Conservation (phyloP, 345 rosid genomes). For the Populus nigra region DNA sequence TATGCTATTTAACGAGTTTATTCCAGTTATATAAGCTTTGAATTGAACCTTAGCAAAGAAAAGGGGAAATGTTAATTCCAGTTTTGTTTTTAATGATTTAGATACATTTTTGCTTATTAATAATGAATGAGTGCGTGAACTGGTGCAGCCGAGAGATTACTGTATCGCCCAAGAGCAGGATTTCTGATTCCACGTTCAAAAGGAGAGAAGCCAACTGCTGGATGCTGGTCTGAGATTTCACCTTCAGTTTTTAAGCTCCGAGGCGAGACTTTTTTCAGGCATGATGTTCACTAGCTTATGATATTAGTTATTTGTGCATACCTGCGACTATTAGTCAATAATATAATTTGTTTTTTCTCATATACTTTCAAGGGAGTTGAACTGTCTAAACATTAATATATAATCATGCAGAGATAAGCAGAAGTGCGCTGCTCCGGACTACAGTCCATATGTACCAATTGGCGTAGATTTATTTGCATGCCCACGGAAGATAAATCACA, state of each 20-base stretch:
- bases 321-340: background rate
- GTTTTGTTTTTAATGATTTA: conserved; percentile 1
- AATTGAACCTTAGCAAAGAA: background rate
- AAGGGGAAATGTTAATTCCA: background rate
- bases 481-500: conserved; percentile 62
- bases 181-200: conserved; percentile 43
- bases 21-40: background rate
- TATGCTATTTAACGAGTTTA: background rate
- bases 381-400: background rate
- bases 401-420: conserved; percentile 56
- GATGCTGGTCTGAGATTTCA: conserved; percentile 61
- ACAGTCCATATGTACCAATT: conserved; percentile 60
- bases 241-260: conserved; percentile 74
- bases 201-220: conserved; percentile 49
- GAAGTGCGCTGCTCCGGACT: conserved; percentile 59
- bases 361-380: background rate
- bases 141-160: conserved; percentile 52
- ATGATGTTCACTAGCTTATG: conserved; percentile 9
- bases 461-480: conserved; percentile 67
- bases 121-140: conserved; percentile 11
- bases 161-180: conserved; percentile 67
- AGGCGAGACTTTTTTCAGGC: conserved; percentile 66
- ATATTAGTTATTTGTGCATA: background rate
- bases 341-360: background rate
- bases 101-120: background rate